Conservation (phyloP, 2,329 filamentous ascomycete genomes). For the Diaporthe citri region DNA sequence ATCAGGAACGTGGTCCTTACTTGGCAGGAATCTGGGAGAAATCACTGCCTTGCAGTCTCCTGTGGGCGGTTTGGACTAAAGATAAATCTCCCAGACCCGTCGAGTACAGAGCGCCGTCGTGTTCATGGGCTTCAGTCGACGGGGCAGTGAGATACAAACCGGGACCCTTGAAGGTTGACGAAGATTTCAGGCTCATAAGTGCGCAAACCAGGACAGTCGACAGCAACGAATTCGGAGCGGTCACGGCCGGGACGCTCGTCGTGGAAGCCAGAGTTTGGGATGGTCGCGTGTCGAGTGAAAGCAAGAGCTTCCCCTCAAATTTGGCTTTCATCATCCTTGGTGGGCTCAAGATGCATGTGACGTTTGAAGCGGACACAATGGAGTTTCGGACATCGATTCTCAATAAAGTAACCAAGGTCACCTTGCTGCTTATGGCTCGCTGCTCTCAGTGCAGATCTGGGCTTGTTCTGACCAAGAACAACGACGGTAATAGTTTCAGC, state of each 20-base stretch:
- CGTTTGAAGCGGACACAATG: not conserved
- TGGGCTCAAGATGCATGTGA: not conserved
- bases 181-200: not conserved
- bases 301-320: rapidly evolving
- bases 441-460: not conserved
- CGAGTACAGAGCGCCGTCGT: not conserved
- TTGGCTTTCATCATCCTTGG: not conserved
- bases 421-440: not conserved
- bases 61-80: not conserved
- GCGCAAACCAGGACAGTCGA: not conserved
- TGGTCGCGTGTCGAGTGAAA: not conserved
- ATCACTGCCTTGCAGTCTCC: not conserved
- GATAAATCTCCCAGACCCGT: not conserved
- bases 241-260: not conserved
- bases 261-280: not conserved
- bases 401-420: not conserved
- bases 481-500: not conserved
- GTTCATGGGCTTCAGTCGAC: conserved; percentile 3
- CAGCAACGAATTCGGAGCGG: not conserved
- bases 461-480: not conserved
- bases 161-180: not conserved
- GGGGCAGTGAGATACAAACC: not conserved
- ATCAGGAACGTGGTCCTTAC: not conserved
- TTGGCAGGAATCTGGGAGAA: conserved; percentile 1
- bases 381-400: not conserved